Conservation (phyloP, 768 basidiomycete species). For the Tephrocybe sp. region DNA sequence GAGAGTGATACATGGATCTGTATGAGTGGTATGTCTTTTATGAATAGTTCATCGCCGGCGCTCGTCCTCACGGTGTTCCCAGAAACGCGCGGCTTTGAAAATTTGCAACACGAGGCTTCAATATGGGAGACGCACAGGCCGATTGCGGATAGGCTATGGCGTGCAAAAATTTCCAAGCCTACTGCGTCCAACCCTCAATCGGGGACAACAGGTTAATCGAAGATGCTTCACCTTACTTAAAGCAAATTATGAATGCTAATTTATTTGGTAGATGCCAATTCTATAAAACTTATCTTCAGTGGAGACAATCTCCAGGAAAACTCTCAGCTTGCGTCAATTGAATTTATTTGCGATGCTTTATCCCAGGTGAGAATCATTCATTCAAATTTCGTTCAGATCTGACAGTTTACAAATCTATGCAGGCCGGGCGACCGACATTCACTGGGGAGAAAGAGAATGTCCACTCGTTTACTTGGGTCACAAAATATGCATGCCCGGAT, state of each 20-base stretch:
- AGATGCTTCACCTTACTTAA: too few relatives aligned
- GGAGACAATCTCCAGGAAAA: constrained; percentile 1
- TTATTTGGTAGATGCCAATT: too few relatives aligned
- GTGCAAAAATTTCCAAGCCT: not conserved
- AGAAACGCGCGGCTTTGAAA: constrained; percentile 13
- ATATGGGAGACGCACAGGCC: not conserved
- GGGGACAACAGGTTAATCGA: too few relatives aligned
- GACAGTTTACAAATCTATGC: not conserved
- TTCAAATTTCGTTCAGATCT: not conserved
- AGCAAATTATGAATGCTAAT: too few relatives aligned
- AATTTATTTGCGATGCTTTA: constrained; percentile 9
- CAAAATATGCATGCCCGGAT: constrained; percentile 26
- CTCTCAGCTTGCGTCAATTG: constrained; percentile 3
- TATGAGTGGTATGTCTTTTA: constrained; percentile 22
- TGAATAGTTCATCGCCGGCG: not conserved
- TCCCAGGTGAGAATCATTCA: not conserved
- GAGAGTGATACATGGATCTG: constrained; percentile 26
- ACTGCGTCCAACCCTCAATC: too few relatives aligned
- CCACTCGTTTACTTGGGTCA: constrained; percentile 24
- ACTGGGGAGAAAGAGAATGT: constrained; percentile 13
- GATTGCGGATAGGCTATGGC: constrained; percentile 10
- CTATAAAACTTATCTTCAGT: constrained; percentile 4
- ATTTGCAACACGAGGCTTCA: constrained; percentile 10
- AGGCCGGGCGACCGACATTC: constrained; percentile 15
- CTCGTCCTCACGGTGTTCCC: not conserved